Evolutionary conservation across 2,329 filamentous ascomycete species (phyloP).

Genomic region (Beauveria sp.): DNA sequence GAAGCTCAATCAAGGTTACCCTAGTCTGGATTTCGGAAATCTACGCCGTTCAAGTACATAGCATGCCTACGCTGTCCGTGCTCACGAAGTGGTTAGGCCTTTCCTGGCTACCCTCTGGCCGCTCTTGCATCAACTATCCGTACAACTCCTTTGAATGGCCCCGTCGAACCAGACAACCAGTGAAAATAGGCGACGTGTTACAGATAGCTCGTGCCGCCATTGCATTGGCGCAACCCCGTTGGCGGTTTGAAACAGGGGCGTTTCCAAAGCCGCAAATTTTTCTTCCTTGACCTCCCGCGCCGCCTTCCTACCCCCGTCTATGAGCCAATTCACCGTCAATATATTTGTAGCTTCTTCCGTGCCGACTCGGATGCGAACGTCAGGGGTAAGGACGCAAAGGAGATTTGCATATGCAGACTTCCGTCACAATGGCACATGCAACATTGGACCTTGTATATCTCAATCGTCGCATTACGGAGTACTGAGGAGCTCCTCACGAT

Average conservation of each 20-base stretch:
- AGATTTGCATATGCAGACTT: constrained; percentile 8
- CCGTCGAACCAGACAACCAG: background rate
- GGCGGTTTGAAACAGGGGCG: constrained; percentile 5
- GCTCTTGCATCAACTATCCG: background rate
- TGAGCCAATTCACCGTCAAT: background rate
- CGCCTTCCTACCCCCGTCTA: background rate
- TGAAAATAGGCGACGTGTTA: constrained; percentile 9
- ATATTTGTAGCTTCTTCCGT: background rate
- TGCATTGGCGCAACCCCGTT: constrained; percentile 4
- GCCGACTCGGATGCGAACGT: background rate
- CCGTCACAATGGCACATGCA: background rate
- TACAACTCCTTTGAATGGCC: background rate
- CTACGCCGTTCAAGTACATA: background rate
- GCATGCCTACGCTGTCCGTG: background rate
- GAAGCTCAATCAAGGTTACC: background rate
- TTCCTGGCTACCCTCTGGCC: background rate
- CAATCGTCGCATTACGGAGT: background rate
- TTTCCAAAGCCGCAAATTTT: constrained; percentile 6
- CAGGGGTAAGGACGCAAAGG: background rate
- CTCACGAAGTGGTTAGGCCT: background rate
- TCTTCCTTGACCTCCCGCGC: background rate
- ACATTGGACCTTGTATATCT: background rate
- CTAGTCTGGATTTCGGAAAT: background rate
- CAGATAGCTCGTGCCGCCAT: background rate
- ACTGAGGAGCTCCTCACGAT: background rate